These are phyloP conservation scores for Boechera stricta DNA, from an alignment of 345 rosid species.

Conservation along the genomic window DNA sequence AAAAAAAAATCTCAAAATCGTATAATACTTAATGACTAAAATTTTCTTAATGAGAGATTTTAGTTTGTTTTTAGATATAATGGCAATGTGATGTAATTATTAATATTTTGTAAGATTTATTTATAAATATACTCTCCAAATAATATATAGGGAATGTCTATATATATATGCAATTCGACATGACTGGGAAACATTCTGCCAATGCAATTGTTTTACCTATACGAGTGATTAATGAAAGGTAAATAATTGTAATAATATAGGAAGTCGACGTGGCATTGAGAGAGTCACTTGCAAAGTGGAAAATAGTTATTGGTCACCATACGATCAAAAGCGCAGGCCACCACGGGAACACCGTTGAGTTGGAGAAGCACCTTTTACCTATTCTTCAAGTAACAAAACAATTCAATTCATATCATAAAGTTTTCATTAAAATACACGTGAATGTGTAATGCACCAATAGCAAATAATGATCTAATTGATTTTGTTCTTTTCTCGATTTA, in stretches of 20 bases:
- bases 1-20: too few relatives aligned
- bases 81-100: too few relatives aligned
- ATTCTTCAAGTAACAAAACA: constrained; percentile 46
- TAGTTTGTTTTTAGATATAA: too few relatives aligned
- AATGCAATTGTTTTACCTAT: not conserved
- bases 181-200: not conserved
- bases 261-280: constrained; percentile 40
- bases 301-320: constrained; percentile 76
- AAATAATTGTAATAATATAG: constrained; percentile 9
- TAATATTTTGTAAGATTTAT: too few relatives aligned
- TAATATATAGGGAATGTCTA: too few relatives aligned
- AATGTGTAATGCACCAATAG: not conserved
- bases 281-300: constrained; percentile 66
- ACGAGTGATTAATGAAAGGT: constrained; percentile 1
- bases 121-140: too few relatives aligned
- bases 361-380: constrained; percentile 56
- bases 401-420: not conserved
- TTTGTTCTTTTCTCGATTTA: not conserved
- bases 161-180: not conserved
- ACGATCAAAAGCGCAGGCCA: constrained; percentile 70
- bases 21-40: too few relatives aligned
- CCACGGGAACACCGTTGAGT: constrained; percentile 66
- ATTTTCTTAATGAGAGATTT: too few relatives aligned
- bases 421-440: constrained; percentile 15
- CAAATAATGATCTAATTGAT: not conserved